These are phyloP conservation scores for Xylaria castorea DNA, from an alignment of 495 filamentous ascomycete genomes.

Conservation along the genomic window DNA sequence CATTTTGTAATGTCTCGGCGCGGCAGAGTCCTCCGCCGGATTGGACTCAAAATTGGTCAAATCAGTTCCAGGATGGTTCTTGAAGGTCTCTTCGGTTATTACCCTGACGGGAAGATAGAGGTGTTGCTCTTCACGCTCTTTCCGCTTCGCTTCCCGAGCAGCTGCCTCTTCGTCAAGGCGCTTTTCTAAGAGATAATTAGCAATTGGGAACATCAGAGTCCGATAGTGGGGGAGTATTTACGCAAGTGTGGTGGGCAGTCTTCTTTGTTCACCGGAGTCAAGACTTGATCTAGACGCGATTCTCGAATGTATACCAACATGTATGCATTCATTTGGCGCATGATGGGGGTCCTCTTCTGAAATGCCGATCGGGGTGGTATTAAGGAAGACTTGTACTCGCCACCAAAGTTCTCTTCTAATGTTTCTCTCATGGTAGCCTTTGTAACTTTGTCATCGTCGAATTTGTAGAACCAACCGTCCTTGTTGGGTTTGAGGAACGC, in stretches of 20 bases:
- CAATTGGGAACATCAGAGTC: neutral
- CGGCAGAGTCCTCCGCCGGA: constrained; percentile 60
- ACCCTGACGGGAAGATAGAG: constrained; percentile 85
- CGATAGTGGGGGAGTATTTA: constrained; percentile 45
- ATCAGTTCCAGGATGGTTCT: constrained; percentile 82
- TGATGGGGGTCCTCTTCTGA: constrained; percentile 56
- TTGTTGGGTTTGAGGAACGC: constrained; percentile 93
- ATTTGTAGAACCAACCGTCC: constrained; percentile 94
- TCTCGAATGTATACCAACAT: constrained; percentile 99
- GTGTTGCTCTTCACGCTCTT: constrained; percentile 92
- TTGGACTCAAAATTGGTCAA: constrained; percentile 72
- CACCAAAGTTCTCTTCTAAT: constrained; percentile 95
- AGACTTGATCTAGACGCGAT: constrained; percentile 77
- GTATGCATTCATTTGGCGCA: constrained; percentile 77
- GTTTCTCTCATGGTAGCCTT: constrained; percentile 90
- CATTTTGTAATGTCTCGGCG: constrained; percentile 70
- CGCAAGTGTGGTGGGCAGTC: constrained; percentile 86
- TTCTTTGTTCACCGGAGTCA: constrained; percentile 73
- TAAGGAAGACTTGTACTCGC: constrained; percentile 72
- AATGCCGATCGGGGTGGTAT: constrained; percentile 44
- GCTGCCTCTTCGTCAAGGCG: constrained; percentile 83
- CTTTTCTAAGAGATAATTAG: constrained; percentile 59
- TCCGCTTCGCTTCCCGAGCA: constrained; percentile 71
- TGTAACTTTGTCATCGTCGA: constrained; percentile 96
- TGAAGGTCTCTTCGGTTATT: constrained; percentile 80